Base-by-base conservation (phyloP, 306 rosid genomes). In the Dalbergia cultrata region DNA sequence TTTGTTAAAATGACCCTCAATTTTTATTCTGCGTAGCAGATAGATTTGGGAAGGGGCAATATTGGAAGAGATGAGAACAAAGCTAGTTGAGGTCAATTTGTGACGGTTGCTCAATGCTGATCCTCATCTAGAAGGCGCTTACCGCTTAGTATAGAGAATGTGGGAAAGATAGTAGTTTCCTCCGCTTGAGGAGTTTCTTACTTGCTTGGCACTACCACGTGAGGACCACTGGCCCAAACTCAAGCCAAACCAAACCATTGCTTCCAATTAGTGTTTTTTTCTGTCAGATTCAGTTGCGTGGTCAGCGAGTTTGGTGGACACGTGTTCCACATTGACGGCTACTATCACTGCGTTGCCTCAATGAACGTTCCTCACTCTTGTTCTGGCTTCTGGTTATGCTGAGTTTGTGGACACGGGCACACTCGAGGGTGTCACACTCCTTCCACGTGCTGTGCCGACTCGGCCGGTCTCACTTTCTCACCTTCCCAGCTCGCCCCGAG, bases 321-420 rank as follows among this genome's bases (percentile, higher is more conserved):
- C 92, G 90, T 85, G 90, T 67, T 74, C 81, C 4, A 1, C 16
- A 14, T 0, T 33, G 88, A 78, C 90, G 77, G 85, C 89, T 56
- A 1, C 16, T 12, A 34, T 8, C 11, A 26, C 5, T 59, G 18
- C 8, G 17, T 7, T 70, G 14, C 6, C 5, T 31, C n/a, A 13
- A 69, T 4, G 82, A 82, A 71, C 71, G 75, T 72, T 83, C 80
- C 26, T 14, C 66, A 34, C 2, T 52, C 16, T 82, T 64, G 59
- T 21, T 68, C 41, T 7, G 22, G 6, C 7, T 17, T 39, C 52
- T 66, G 14, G 52, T 0, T 64, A 6, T 2, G 19, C 1, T 31
- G 14, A 4, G 11, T 8, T 41, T 82, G 34, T 77, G 33, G 60
- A 49, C 82, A 82, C 75, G 13, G 69, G 70, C 79, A 70, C 74